Conservation (phyloP, 345 rosid species). For the Populus alba region DNA sequence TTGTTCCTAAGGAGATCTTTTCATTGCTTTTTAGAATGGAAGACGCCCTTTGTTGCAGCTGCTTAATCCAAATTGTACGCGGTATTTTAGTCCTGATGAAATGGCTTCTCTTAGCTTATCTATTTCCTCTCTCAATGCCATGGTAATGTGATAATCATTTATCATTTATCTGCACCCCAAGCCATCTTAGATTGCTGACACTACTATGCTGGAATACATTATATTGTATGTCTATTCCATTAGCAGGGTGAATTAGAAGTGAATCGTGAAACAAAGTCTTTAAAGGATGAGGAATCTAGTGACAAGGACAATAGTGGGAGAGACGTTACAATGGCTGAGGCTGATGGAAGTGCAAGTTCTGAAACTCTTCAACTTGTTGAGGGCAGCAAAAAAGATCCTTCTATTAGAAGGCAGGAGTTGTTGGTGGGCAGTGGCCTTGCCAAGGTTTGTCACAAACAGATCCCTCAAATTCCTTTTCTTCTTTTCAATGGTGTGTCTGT, state of each 20-base stretch:
- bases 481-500: not conserved
- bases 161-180: not conserved
- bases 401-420: constrained; percentile 73
- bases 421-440: constrained; percentile 80
- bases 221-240: not conserved
- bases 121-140: constrained; percentile 56
- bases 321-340: constrained; percentile 25
- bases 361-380: constrained; percentile 31
- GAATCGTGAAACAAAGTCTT: constrained; percentile 32
- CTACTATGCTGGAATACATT: not conserved
- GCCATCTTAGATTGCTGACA: not conserved
- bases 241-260: constrained; percentile 51
- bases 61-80: constrained; percentile 74
- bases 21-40: constrained; percentile 52
- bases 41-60: constrained; percentile 74
- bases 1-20: constrained; percentile 5
- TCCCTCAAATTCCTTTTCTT: not conserved
- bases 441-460: constrained; percentile 53
- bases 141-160: constrained; percentile 42
- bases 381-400: constrained; percentile 75
- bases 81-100: constrained; percentile 74
- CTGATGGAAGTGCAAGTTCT: constrained; percentile 23
- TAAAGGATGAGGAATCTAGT: constrained; percentile 33
- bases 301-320: constrained; percentile 30
- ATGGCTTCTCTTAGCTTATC: constrained; percentile 58